Percentiles rank a stretch among this genome's conserved stretches.
Evolutionary conservation across 129 eudicot genomes (phyloP).

Genomic region (Pseudognaphalium luteoalbum): DNA sequence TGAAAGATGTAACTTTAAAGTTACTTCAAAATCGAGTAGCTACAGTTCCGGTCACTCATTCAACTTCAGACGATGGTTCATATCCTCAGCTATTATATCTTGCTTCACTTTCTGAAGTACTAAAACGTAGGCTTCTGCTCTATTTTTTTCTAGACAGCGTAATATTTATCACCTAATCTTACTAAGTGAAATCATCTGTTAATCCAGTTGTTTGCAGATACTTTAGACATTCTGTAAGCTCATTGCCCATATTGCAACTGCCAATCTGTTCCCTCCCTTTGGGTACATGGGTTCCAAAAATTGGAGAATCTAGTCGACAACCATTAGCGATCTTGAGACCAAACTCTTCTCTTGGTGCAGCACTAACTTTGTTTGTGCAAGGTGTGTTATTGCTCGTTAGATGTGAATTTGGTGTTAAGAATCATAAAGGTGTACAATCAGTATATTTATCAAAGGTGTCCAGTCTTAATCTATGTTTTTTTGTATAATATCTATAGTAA

Average conservation of each 20-base stretch:
- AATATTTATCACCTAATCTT: background rate
- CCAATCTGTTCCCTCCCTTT: constrained; percentile 71
- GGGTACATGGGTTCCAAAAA: constrained; percentile 93
- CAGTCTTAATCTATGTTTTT: background rate
- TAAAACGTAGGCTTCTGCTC: constrained; percentile 54
- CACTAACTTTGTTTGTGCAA: constrained; percentile 78
- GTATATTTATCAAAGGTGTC: background rate
- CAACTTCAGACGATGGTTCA: constrained; percentile 62
- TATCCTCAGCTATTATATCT: constrained; percentile 84
- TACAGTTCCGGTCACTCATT: constrained; percentile 72
- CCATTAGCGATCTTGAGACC: constrained; percentile 83
- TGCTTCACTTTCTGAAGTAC: constrained; percentile 79
- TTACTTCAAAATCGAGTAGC: constrained; percentile 71
- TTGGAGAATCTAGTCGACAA: constrained; percentile 69
- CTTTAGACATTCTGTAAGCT: constrained; percentile 68
- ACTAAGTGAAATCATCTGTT: constrained; percentile 32
- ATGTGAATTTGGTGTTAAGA: too few relatives aligned
- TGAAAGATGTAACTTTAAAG: constrained; percentile 71
- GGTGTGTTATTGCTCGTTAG: constrained; percentile 43
- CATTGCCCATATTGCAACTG: constrained; percentile 75
- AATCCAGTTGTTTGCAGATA: constrained; percentile 83
- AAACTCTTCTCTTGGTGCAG: constrained; percentile 75
- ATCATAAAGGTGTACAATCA: background rate
- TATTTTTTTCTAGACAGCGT: background rate
- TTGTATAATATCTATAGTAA: background rate